Evolutionary conservation across 352 stramenopile species (phyloP).

Genomic region (Globisporangium yorkense): DNA sequence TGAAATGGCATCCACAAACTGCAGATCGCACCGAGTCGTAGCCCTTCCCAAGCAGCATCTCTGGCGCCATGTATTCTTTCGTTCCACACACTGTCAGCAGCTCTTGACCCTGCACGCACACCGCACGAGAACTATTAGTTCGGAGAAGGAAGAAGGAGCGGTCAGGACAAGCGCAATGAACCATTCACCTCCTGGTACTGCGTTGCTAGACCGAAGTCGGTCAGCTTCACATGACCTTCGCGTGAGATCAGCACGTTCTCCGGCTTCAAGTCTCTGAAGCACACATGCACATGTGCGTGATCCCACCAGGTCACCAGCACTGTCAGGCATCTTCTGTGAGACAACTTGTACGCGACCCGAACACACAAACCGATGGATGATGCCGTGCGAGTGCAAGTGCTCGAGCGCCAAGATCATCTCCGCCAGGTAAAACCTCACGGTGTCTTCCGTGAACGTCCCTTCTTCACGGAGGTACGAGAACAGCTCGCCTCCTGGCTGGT

Average conservation of each 20-base stretch:
- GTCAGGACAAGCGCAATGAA: neutral
- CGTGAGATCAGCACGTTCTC: constrained; percentile 90
- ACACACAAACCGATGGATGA: constrained; percentile 67
- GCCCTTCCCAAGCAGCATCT: constrained; percentile 80
- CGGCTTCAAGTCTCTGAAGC: constrained; percentile 80
- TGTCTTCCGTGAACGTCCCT: constrained; percentile 69
- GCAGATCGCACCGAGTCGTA: constrained; percentile 53
- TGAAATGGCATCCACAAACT: neutral
- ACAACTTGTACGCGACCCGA: neutral
- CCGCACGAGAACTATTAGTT: neutral
- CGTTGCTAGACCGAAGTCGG: constrained; percentile 89
- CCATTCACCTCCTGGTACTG: constrained; percentile 40
- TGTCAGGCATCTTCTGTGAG: neutral
- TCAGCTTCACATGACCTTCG: constrained; percentile 88
- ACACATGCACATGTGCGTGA: neutral
- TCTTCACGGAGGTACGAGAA: constrained; percentile 68
- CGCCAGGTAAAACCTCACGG: constrained; percentile 69
- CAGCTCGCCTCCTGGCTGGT: constrained; percentile 73
- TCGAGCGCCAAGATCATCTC: constrained; percentile 84
- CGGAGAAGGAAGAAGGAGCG: neutral
- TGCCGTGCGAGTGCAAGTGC: constrained; percentile 71
- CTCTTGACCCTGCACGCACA: constrained; percentile 41
- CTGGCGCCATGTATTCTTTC: constrained; percentile 85
- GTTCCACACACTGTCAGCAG: constrained; percentile 74
- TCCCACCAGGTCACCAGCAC: neutral